Base-by-base conservation (phyloP, 2,329 filamentous ascomycete genomes). In the Mariannaea sp. region DNA sequence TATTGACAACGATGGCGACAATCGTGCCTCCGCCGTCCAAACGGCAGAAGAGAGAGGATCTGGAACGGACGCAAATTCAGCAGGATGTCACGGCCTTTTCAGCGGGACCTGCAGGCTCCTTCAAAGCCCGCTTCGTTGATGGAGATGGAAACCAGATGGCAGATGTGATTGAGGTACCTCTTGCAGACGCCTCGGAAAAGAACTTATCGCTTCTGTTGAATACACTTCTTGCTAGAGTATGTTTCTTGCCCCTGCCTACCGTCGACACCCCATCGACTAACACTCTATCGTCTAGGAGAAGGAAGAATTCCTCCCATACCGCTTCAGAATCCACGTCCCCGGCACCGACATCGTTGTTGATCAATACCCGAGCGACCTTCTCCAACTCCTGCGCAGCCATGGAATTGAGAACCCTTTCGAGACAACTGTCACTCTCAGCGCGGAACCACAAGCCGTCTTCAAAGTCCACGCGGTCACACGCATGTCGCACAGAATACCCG, bases 191-290 rank as follows among this genome's bases (percentile, higher is more conserved):
- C 2, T 88, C 84, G 7, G 90, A 94, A 57, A 93, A 91, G 76
- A 96, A 97, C 64, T 81, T 97, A 3, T 93, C 94, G 47, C 82
- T 92, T 8, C 80, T 97, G 0, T 73, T 96, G 49, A 97, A 97
- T 71, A 91, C 89, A 3, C 76, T 97, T 35, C 82, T 96, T 70
- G 88, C 86, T 66, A 84, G 87, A 77, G 87, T 88, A 78, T 61
- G 78, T 68, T 50, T 16, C 39, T 2, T n/a, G n/a, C n/a, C n/a
- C 4, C 26, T 20, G 13, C 35, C 12, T 16, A 10, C n/a, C 12
- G 36, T 27, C 13, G 4, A 22, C 12, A 5, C 3, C n/a, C 16
- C 7, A 20, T 16, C n/a, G 33, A 33, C 51, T 57, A 26, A 57
- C 20, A 29, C 13, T 19, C 8, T 32, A 26, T 35, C 14, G 19